These are phyloP conservation scores for Tricholoma flavovirens DNA, from an alignment of 768 basidiomycete genomes.

Conservation along the genomic window DNA sequence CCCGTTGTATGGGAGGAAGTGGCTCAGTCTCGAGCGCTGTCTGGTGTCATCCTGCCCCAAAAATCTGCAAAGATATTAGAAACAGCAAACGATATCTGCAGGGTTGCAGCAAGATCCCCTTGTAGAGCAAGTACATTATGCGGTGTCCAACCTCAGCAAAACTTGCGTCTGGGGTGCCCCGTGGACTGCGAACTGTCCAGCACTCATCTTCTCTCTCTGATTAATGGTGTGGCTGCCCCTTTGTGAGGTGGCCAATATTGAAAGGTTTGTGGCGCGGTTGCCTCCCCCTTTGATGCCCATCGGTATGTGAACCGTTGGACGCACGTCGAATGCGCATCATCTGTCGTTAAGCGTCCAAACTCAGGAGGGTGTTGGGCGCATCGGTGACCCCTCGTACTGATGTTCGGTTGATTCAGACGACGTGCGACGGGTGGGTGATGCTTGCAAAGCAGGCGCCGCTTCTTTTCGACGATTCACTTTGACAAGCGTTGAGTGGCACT, in stretches of 20 bases:
- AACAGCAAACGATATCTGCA: not conserved
- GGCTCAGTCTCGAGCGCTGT: too few species aligned
- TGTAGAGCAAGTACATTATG: too few species aligned
- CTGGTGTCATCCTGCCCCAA: too few species aligned
- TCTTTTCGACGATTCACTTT: not conserved
- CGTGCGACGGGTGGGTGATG: not conserved
- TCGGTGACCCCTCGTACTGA: not conserved
- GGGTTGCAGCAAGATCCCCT: not conserved
- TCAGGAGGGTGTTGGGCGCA: not conserved
- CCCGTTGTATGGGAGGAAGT: too few species aligned
- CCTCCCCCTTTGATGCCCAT: not conserved
- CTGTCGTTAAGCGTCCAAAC: not conserved
- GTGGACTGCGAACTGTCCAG: not conserved
- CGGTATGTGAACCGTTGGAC: not conserved
- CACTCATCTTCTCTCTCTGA: too few species aligned
- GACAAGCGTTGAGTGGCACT: too few species aligned
- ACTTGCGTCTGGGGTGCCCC: not conserved
- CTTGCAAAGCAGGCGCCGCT: not conserved
- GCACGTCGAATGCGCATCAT: not conserved
- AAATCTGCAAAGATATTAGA: not conserved
- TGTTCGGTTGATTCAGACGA: not conserved
- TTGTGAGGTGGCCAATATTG: too few species aligned
- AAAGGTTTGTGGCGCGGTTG: too few species aligned
- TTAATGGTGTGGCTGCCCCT: too few species aligned
- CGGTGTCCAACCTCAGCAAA: not conserved